These are phyloP conservation scores for Cylindricascospora bacillispora DNA, from an alignment of 1,139 yeast species.

Conservation along the genomic window DNA sequence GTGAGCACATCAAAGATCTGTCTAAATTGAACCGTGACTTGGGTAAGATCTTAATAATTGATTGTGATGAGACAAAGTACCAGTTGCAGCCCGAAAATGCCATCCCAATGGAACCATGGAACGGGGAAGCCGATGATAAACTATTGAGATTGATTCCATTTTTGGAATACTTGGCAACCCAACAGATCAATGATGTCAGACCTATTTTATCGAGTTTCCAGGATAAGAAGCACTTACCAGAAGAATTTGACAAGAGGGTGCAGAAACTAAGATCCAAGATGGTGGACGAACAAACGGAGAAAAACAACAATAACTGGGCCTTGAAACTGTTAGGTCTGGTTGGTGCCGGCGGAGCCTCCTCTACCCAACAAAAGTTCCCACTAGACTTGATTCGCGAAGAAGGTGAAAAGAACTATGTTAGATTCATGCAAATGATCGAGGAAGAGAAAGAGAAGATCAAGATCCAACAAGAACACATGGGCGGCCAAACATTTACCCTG, in stretches of 20 bases:
- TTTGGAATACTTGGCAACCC: constrained; percentile 89
- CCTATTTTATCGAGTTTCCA: constrained; percentile 69
- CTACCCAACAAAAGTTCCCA: constrained; percentile 60
- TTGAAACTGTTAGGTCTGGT: constrained; percentile 45
- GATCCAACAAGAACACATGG: constrained; percentile 69
- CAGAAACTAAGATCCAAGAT: constrained; percentile 56
- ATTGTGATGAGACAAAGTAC: constrained; percentile 60
- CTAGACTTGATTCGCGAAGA: constrained; percentile 83
- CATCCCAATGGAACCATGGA: constrained; percentile 73
- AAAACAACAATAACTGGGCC: constrained; percentile 38
- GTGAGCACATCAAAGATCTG: constrained; percentile 73
- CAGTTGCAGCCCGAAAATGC: constrained; percentile 89
- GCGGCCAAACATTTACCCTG: constrained; percentile 65
- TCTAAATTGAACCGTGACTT: constrained; percentile 83
- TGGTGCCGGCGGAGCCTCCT: constrained; percentile 35
- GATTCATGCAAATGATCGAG: constrained; percentile 67
- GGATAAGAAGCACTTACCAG: constrained; percentile 46
- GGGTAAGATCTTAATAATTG: constrained; percentile 67
- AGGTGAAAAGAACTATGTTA: constrained; percentile 81
- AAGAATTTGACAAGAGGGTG: constrained; percentile 74
- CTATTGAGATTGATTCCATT: constrained; percentile 77
- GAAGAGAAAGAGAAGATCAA: constrained; percentile 84
- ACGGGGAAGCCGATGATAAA: constrained; percentile 70
- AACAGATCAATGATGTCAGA: constrained; percentile 81
- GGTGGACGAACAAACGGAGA: constrained; percentile 51